Conservation (phyloP, 1,284 basidiomycete genomes). For the Fomitiporia mediterranea region DNA sequence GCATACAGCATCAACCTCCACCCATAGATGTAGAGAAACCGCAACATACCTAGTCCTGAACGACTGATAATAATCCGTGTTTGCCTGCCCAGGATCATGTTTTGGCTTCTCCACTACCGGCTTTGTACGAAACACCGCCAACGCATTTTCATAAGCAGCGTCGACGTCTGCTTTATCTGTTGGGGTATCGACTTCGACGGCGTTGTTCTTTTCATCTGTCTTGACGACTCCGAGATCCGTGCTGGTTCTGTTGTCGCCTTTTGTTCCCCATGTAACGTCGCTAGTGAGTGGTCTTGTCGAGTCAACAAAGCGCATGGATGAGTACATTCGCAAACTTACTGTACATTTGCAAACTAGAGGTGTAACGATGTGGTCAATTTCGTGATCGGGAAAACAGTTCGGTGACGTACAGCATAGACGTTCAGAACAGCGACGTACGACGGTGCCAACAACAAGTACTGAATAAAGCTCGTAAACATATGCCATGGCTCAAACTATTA, state of each 20-base stretch:
- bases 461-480: constrained; percentile 90
- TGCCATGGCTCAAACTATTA: constrained; percentile 88
- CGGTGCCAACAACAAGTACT: constrained; percentile 89
- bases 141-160: constrained; percentile 80
- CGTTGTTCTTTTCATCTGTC: constrained; percentile 53
- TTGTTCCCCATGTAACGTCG: constrained; percentile 87
- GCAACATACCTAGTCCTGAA: constrained; percentile 76
- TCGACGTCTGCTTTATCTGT: constrained; percentile 84
- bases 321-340: neutral
- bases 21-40: neutral
- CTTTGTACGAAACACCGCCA: constrained; percentile 71
- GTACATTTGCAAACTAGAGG: constrained; percentile 37
- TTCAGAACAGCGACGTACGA: constrained; percentile 91
- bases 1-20: constrained; percentile 4
- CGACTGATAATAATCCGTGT: constrained; percentile 86
- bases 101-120: constrained; percentile 64
- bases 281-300: constrained; percentile 27
- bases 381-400: constrained; percentile 10
- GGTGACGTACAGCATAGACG: constrained; percentile 68
- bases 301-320: neutral
- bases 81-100: constrained; percentile 60
- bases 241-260: constrained; percentile 81
- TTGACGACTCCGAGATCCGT: constrained; percentile 82
- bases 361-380: constrained; percentile 12
- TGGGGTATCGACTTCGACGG: constrained; percentile 81